Evolutionary conservation across 208 protist genomes (phyloP).

Genomic region (Sergeia podlipaevii): DNA sequence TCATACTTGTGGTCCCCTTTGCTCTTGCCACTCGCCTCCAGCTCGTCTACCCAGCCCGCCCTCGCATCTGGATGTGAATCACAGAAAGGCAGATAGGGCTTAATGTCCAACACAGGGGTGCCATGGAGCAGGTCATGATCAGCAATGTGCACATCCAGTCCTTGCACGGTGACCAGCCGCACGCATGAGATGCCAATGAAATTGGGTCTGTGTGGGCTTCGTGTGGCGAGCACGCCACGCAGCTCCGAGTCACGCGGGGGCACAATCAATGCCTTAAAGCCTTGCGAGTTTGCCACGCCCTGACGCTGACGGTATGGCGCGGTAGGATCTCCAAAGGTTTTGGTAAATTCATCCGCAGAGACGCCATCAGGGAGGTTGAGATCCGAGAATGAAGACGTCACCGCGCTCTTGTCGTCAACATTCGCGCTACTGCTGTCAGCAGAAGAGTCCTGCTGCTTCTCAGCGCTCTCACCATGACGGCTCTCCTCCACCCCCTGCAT

Average conservation of each 20-base stretch:
- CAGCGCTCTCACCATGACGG: neutral
- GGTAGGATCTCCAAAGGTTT: no score
- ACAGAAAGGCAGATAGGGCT: slow-evolving; percentile 93
- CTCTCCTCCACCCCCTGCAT: slow-evolving; percentile 17
- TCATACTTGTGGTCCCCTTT: slow-evolving; percentile 77
- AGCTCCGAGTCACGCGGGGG: slow-evolving; percentile 76
- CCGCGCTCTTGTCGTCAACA: neutral
- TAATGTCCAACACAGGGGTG: slow-evolving; percentile 96
- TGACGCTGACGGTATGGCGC: slow-evolving; percentile 31
- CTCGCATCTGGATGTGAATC: slow-evolving; percentile 76
- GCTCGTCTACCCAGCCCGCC: slow-evolving; percentile 77
- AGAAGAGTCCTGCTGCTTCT: neutral
- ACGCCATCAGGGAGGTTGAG: neutral
- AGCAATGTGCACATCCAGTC: slow-evolving; percentile 79
- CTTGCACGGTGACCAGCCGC: slow-evolving; percentile 73
- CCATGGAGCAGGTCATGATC: slow-evolving; percentile 95
- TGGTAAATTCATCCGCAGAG: slow-evolving; percentile 15
- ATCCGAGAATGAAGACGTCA: neutral
- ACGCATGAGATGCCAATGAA: slow-evolving; percentile 89
- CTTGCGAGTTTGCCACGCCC: slow-evolving; percentile 43
- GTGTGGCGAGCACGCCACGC: slow-evolving; percentile 89
- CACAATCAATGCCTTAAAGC: slow-evolving; percentile 85
- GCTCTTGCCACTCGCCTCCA: slow-evolving; percentile 59
- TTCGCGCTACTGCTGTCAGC: neutral
- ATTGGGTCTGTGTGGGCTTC: slow-evolving; percentile 91